phyloP scores from a whole-genome alignment of 257 asterid species.

The Salvia miltiorrhiza region DNA sequence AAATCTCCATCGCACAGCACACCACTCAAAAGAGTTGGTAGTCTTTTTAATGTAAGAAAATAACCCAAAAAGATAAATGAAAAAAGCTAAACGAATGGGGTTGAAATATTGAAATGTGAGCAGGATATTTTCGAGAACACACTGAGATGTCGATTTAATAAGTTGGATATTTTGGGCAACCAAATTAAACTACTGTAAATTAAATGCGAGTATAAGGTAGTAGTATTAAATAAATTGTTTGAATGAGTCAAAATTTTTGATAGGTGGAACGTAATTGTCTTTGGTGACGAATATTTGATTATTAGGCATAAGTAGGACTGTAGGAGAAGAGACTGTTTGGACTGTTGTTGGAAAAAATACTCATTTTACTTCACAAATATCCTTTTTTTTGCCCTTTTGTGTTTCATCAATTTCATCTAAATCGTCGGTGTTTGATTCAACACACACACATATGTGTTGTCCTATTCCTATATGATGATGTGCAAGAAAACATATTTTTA shows the following conservation, averaged over 20 bases:
- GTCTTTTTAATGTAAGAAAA: no score
- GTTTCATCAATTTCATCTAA: not conserved
- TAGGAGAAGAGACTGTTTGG: constrained; percentile 8
- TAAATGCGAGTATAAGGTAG: not conserved
- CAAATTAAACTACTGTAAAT: constrained; percentile 5
- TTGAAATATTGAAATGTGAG: no score
- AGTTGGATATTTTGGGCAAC: not conserved
- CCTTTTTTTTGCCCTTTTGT: not conserved
- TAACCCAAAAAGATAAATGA: no score
- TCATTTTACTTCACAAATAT: not conserved
- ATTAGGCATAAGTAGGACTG: not conserved
- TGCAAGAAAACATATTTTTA: no score
- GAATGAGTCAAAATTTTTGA: constrained; percentile 16
- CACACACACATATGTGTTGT: no score
- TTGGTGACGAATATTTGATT: constrained; percentile 8
- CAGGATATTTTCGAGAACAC: not conserved
- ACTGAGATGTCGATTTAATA: not conserved
- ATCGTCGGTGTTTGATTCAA: not conserved
- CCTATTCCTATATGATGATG: no score
- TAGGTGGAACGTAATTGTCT: not conserved
- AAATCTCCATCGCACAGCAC: no score
- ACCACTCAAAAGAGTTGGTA: no score
- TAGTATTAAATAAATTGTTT: not conserved
- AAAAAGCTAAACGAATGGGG: no score
- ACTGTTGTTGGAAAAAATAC: not conserved